These are phyloP conservation scores for Podospora pseudopauciseta DNA, from an alignment of 495 filamentous ascomycete species.

Conservation along the genomic window DNA sequence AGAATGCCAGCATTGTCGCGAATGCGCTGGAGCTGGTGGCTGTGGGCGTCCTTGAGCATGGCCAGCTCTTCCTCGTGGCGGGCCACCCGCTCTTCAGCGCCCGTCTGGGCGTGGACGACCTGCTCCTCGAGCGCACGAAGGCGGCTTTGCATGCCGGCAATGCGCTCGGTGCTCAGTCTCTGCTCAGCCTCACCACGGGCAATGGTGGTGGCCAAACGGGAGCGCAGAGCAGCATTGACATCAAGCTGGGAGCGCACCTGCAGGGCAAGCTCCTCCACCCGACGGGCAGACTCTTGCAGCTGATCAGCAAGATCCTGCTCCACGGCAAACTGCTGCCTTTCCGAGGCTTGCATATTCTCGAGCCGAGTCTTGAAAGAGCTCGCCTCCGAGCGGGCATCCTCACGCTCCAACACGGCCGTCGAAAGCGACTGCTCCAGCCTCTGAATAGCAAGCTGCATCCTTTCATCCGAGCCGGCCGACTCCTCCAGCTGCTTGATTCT, in stretches of 20 bases:
- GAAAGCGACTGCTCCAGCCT: constrained; percentile 62
- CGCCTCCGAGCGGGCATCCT: constrained; percentile 60
- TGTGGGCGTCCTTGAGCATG: constrained; percentile 71
- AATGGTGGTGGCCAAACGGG: constrained; percentile 81
- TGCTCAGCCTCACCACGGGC: constrained; percentile 83
- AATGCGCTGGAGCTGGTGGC: constrained; percentile 70
- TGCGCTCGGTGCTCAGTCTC: constrained; percentile 68
- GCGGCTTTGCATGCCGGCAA: constrained; percentile 74
- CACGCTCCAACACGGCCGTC: constrained; percentile 66
- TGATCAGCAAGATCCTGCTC: constrained; percentile 62
- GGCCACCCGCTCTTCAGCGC: constrained; percentile 76
- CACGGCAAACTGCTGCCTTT: constrained; percentile 59
- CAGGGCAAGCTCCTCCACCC: constrained; percentile 69
- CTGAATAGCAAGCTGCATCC: constrained; percentile 56
- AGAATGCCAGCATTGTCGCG: constrained; percentile 45
- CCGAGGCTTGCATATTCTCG: constrained; percentile 57
- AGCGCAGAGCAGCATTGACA: constrained; percentile 67
- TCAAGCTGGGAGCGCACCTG: constrained; percentile 76
- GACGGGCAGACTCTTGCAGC: constrained; percentile 64
- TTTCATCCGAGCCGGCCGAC: constrained; percentile 42
- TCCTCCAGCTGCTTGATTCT: constrained; percentile 55
- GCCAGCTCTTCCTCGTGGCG: constrained; percentile 84
- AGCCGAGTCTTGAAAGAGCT: constrained; percentile 58
- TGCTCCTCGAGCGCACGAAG: constrained; percentile 81
- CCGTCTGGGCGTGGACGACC: constrained; percentile 75